Conservation (phyloP, 2,329 filamentous ascomycete genomes). For the Exophiala sideris region DNA sequence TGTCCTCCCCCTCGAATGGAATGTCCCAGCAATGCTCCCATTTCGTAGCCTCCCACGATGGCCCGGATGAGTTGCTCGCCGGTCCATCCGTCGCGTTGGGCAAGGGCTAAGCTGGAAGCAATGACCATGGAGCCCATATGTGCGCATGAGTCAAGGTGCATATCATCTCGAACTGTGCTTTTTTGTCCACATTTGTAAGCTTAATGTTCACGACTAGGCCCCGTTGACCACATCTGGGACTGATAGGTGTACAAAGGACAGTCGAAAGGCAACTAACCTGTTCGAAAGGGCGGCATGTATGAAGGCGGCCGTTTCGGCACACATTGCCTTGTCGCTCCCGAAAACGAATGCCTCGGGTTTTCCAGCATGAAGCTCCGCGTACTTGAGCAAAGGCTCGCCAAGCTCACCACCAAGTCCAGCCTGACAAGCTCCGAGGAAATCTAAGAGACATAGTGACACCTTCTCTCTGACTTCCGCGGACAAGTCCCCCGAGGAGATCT, state of each 20-base stretch:
- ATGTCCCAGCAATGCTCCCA: constrained; percentile 6
- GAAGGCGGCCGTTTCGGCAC: constrained; percentile 13
- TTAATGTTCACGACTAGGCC: too few relatives aligned
- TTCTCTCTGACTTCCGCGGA: constrained; percentile 3
- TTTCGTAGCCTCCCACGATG: constrained; percentile 14
- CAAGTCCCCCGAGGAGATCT: background rate
- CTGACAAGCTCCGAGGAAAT: constrained; percentile 5
- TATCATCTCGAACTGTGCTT: constrained; percentile 15
- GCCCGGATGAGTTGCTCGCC: constrained; percentile 5
- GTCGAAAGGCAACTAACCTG: constrained; percentile 3
- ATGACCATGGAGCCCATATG: constrained; percentile 16
- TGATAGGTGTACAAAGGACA: background rate
- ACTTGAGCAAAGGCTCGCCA: background rate
- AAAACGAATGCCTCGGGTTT: background rate
- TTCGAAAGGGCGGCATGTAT: constrained; percentile 11
- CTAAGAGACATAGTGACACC: constrained; percentile 5
- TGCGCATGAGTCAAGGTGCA: constrained; percentile 11
- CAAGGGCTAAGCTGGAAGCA: constrained; percentile 8
- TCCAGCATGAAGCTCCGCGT: background rate
- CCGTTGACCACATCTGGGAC: too few relatives aligned
- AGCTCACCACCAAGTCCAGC: constrained; percentile 1
- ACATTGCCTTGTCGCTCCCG: background rate
- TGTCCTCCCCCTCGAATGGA: background rate
- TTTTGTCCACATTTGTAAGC: too few relatives aligned
- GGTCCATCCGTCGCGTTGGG: constrained; percentile 9